phyloP scores from a whole-genome alignment of 129 eudicot genomes.

The Tanacetum coccineum region DNA sequence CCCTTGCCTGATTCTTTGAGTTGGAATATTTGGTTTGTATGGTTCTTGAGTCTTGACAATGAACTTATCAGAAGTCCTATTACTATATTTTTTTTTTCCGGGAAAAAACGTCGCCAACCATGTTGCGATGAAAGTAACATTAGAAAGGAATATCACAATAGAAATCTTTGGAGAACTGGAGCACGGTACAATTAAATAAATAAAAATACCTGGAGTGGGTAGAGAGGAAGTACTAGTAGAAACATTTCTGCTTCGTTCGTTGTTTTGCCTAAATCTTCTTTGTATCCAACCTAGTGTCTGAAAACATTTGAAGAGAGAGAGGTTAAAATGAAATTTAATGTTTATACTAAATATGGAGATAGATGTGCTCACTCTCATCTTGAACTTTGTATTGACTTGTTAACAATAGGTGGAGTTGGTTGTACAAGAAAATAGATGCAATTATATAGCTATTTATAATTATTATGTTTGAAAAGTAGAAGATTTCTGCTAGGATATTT shows the following conservation, averaged over 20 bases:
- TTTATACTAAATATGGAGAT: slow-evolving; percentile 1
- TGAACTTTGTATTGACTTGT: slow-evolving; percentile 32
- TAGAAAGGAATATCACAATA: not conserved
- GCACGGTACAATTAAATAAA: not conserved
- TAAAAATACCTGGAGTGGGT: slow-evolving; percentile 1
- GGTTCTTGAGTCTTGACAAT: too few species aligned
- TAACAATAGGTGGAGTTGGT: slow-evolving; percentile 13
- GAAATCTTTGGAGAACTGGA: not conserved
- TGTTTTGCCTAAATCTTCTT: slow-evolving; percentile 44
- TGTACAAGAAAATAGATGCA: slow-evolving; percentile 24
- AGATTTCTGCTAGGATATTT: slow-evolving; percentile 34
- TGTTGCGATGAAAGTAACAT: slow-evolving; percentile 1
- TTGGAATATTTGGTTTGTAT: too few species aligned
- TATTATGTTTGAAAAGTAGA: slow-evolving; percentile 28
- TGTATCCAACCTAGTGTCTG: slow-evolving; percentile 86
- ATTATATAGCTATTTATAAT: slow-evolving; percentile 26
- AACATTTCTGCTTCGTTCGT: slow-evolving; percentile 39
- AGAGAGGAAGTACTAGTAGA: slow-evolving; percentile 35
- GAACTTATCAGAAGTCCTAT: not conserved
- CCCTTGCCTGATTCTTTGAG: too few species aligned
- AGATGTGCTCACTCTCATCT: slow-evolving; percentile 61
- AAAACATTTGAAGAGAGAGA: slow-evolving; percentile 21
- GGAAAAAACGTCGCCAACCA: not conserved
- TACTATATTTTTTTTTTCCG: not conserved
- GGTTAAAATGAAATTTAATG: slow-evolving; percentile 15